Conservation (phyloP, 2,329 filamentous ascomycete species). For the Aspergillus nomiae region DNA sequence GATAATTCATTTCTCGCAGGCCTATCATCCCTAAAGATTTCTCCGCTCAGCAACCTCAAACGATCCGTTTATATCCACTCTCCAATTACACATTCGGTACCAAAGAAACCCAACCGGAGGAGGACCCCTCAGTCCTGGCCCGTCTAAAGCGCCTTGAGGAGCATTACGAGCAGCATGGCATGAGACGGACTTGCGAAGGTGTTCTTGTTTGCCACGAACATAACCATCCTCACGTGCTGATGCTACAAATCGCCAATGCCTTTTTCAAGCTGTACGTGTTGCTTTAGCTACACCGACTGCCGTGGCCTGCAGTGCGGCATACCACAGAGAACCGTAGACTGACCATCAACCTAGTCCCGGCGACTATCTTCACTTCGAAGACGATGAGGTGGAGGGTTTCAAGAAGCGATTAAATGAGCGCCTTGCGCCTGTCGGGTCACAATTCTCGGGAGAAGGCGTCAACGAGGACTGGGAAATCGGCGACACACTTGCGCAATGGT, state of each 20-base stretch:
- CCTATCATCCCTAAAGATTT: slow-evolving; percentile 81
- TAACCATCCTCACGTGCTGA: slow-evolving; percentile 97
- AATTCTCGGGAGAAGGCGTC: slow-evolving; percentile 78
- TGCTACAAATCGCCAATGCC: slow-evolving; percentile 98
- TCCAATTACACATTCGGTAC: slow-evolving; percentile 99
- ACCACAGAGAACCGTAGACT: neutral
- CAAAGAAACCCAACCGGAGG: slow-evolving; percentile 96
- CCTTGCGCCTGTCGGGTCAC: slow-evolving; percentile 84
- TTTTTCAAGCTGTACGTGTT: slow-evolving; percentile 84
- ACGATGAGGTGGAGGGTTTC: slow-evolving; percentile 94
- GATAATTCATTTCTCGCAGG: slow-evolving; percentile 36
- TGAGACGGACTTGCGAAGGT: slow-evolving; percentile 96
- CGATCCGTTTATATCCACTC: slow-evolving; percentile 88
- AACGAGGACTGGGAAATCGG: slow-evolving; percentile 94
- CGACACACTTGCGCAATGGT: slow-evolving; percentile 97
- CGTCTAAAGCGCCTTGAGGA: slow-evolving; percentile 93
- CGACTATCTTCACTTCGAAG: slow-evolving; percentile 83
- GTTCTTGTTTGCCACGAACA: slow-evolving; percentile 98
- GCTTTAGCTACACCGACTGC: neutral
- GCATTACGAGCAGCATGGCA: slow-evolving; percentile 87
- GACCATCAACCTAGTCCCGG: slow-evolving; percentile 63
- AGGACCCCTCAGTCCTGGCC: slow-evolving; percentile 92
- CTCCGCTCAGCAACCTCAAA: slow-evolving; percentile 83
- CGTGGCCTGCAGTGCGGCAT: neutral
- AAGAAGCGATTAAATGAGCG: slow-evolving; percentile 90